phyloP scores from a whole-genome alignment of 257 asterid species.

The Lantana camara region DNA sequence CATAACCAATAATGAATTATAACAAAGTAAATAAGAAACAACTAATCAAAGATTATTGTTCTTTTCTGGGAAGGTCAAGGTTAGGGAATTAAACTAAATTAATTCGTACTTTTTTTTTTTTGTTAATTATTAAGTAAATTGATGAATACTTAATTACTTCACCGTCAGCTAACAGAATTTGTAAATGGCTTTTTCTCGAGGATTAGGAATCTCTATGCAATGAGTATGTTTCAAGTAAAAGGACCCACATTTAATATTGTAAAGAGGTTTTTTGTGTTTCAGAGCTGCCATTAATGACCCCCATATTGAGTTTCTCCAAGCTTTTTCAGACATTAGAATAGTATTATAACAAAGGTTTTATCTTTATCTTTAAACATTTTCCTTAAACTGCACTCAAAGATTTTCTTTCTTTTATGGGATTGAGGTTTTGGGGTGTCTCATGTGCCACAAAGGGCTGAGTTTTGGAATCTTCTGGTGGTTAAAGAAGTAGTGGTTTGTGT shows the following conservation, averaged over 20 bases:
- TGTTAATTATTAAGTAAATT: not conserved
- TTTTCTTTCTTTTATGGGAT: conserved; percentile 17
- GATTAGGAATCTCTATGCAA: conserved; percentile 47
- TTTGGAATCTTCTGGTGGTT: conserved; percentile 74
- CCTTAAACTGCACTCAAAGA: conserved; percentile 17
- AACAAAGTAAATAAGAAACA: not conserved
- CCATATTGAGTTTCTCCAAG: conserved; percentile 32
- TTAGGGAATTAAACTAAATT: too few relatives aligned
- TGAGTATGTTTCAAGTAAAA: conserved; percentile 54
- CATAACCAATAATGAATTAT: conserved; percentile 2
- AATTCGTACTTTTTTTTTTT: too few relatives aligned
- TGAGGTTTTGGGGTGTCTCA: conserved; percentile 30
- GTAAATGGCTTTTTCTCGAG: conserved; percentile 22
- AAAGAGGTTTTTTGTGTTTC: conserved; percentile 36
- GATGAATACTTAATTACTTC: conserved; percentile 1
- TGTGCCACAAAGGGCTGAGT: conserved; percentile 43
- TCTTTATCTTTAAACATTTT: not conserved
- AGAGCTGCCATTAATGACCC: conserved; percentile 49
- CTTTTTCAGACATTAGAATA: conserved; percentile 19
- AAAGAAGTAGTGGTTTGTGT: conserved; percentile 42
- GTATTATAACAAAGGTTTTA: not conserved
- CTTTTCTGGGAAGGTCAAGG: not conserved
- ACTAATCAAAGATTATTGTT: not conserved
- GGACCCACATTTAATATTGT: conserved; percentile 43
- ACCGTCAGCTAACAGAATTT: conserved; percentile 6